Conservation (phyloP, 306 rosid species). For the Psophocarpus tetragonolobus region DNA sequence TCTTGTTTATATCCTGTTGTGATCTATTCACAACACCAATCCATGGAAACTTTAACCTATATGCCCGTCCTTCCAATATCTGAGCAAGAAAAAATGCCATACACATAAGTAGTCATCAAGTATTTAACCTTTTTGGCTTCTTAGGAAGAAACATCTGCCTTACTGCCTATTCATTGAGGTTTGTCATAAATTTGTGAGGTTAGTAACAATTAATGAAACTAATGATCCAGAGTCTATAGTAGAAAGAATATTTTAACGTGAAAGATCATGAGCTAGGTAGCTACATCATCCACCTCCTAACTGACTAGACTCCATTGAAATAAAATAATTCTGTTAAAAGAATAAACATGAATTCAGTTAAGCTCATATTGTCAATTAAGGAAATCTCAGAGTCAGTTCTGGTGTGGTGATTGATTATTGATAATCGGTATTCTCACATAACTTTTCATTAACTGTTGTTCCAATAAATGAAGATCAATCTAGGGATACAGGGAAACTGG, state of each 20-base stretch:
- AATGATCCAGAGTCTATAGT: neutral
- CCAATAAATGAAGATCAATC: neutral
- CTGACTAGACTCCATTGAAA: neutral
- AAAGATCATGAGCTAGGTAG: slow-evolving; percentile 5
- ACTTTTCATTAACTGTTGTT: neutral
- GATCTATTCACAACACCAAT: slow-evolving; percentile 96
- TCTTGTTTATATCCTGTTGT: slow-evolving; percentile 89
- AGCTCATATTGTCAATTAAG: slow-evolving; percentile 2
- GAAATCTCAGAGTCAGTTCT: slow-evolving; percentile 7
- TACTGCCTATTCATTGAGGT: neutral
- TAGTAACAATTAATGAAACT: neutral
- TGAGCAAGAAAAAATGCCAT: slow-evolving; percentile 39
- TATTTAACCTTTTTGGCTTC: neutral
- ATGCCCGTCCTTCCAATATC: slow-evolving; percentile 86
- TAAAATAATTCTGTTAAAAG: neutral
- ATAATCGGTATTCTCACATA: neutral
- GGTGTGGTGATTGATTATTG: neutral
- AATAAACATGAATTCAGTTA: slow-evolving; percentile 14
- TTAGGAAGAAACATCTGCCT: neutral
- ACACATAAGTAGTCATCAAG: slow-evolving; percentile 11
- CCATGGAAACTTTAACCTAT: slow-evolving; percentile 87
- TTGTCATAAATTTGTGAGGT: neutral
- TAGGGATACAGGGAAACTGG: slow-evolving; percentile 1
- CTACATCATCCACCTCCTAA: slow-evolving; percentile 3
- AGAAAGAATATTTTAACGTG: neutral